Evolutionary conservation across 129 eudicot species (phyloP).

Genomic region (Ambrosia artemisiifolia): DNA sequence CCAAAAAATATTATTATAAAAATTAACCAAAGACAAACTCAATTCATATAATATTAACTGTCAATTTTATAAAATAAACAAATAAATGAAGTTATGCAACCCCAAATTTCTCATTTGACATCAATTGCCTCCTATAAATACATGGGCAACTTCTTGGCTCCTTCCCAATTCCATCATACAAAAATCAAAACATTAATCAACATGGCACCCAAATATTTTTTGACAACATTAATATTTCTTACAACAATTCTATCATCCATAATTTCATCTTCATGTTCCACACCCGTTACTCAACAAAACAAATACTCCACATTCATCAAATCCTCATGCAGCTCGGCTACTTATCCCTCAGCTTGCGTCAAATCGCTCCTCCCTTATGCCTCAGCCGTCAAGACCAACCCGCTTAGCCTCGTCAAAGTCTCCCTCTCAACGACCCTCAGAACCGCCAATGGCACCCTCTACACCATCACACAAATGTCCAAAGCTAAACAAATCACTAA

Average conservation of each 20-base stretch:
- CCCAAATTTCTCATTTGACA: not conserved
- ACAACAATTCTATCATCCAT: not conserved
- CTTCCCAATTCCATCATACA: slow-evolving; percentile 18
- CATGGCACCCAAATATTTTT: slow-evolving; percentile 19
- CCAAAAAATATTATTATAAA: no score
- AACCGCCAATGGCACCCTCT: slow-evolving; percentile 48
- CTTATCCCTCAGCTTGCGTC: slow-evolving; percentile 57
- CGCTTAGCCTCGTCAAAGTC: slow-evolving; percentile 35
- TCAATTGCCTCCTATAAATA: slow-evolving; percentile 24
- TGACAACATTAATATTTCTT: slow-evolving; percentile 16
- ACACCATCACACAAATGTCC: slow-evolving; percentile 30
- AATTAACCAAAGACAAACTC: no score
- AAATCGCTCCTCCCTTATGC: slow-evolving; percentile 64
- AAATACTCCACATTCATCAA: slow-evolving; percentile 47
- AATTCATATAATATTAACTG: no score
- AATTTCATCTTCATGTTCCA: not conserved
- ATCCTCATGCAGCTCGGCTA: slow-evolving; percentile 56
- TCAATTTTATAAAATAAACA: not conserved
- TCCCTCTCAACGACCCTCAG: slow-evolving; percentile 50
- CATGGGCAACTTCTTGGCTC: slow-evolving; percentile 22
- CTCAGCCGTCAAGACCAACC: slow-evolving; percentile 38
- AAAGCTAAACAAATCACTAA: slow-evolving; percentile 27
- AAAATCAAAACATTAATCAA: not conserved
- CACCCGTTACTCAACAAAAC: slow-evolving; percentile 10
- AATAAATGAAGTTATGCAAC: not conserved